phyloP scores from a whole-genome alignment of 768 basidiomycete genomes.

The Suillus spraguei region DNA sequence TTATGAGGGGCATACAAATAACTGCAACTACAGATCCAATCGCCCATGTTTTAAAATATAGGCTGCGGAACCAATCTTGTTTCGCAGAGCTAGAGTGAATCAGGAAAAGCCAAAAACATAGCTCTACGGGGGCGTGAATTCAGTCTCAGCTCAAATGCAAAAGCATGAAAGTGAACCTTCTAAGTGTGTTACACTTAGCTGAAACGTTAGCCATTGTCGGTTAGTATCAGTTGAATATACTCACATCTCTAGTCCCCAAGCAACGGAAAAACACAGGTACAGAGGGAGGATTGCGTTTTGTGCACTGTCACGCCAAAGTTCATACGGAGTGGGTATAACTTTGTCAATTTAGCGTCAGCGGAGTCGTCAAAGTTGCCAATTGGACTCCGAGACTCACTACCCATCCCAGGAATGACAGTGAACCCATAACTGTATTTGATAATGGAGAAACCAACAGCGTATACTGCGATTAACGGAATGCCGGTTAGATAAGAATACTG shows the following conservation, averaged over 20 bases:
- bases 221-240: constrained; percentile 21
- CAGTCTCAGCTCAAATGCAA: constrained; percentile 3
- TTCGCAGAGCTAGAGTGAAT: constrained; percentile 62
- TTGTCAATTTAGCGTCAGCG: constrained; percentile 7
- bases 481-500: constrained; percentile 74
- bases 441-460: constrained; percentile 61
- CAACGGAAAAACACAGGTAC: constrained; percentile 60
- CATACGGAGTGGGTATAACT: constrained; percentile 71
- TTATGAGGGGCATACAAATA: constrained; percentile 69
- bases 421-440: constrained; percentile 81
- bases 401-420: constrained; percentile 42
- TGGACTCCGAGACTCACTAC: constrained; percentile 45
- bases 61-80: constrained; percentile 76
- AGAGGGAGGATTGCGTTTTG: constrained; percentile 63
- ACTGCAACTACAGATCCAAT: constrained; percentile 63
- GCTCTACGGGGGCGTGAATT: constrained; percentile 46
- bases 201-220: background rate
- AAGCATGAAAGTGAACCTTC: constrained; percentile 54
- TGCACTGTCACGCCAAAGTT: constrained; percentile 52
- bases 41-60: constrained; percentile 76
- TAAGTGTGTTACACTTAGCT: constrained; percentile 68
- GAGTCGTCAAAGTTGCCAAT: background rate
- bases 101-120: constrained; percentile 89
- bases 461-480: constrained; percentile 60
- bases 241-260: constrained; percentile 79